Base-by-base conservation (phyloP, 73 alveolate genomes). In the Tetrahymena borealis region DNA sequence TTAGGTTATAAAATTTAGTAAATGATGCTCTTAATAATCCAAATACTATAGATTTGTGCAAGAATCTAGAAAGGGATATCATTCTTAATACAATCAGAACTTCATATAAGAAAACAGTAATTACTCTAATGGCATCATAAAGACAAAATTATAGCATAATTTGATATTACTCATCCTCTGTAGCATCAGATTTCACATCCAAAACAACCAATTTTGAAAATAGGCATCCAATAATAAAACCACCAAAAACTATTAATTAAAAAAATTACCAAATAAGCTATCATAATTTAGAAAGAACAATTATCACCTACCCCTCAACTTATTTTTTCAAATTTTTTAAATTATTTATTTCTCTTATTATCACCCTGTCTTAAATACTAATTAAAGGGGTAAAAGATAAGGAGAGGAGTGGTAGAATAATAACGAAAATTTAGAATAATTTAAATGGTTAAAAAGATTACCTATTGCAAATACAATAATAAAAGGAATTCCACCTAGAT, bases 1-100 rank as follows among this genome's bases (percentile, higher is more conserved):
- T 91, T 16, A 90, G 37, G 32, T 91, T 91, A 33, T 91, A 91
- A 32, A 91, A 91, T 35, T 91, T 91, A 16, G 94, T 91, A 77
- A 37, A 91, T 4, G 94, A 91, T 7, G 94, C 94, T 41, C 90
- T 40, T 39, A 91, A 60, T 91, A 91, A 91, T 33, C 38, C 32
- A 91, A 38, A 38, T 41, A 91, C 79, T 11, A 91, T 60, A 18
- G 85, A 41, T 35, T 91, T 91, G 43, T 91, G 94, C 33, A 91
- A 33, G n/a, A 33, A 37, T 31, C 78, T 41, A 31, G 91, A 41
- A 7, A 60, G 35, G 7, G 38, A 20, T 6, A 60, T 2, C 85
- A 60, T 60, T 6, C 85, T 60, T 13, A 60, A 60, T 13, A 60
- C 85, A 24, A 60, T 35, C n/a, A 60, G 31, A 60, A 35, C 28